phyloP scores from a whole-genome alignment of 306 rosid genomes.

The Sindora glabra region DNA sequence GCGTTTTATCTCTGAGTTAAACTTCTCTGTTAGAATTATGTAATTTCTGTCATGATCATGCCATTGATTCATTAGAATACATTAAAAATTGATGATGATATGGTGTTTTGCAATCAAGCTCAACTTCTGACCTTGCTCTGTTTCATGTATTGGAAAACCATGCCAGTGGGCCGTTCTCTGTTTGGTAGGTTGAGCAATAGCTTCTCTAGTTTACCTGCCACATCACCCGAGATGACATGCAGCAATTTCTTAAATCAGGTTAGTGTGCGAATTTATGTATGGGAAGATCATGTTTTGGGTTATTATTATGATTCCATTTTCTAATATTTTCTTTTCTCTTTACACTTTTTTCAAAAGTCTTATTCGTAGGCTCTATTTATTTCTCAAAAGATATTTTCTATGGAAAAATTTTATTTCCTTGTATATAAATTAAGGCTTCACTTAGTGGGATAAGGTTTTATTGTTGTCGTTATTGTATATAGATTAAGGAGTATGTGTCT shows the following conservation, averaged over 20 bases:
- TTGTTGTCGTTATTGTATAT: too few species aligned
- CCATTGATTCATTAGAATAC: too few species aligned
- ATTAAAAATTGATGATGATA: neutral
- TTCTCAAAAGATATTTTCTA: too few species aligned
- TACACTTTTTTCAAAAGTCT: neutral
- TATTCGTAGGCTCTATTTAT: neutral
- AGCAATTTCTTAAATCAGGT: constrained; percentile 59
- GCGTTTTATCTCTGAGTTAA: too few species aligned
- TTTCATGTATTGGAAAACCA: constrained; percentile 22
- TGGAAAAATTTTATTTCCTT: too few species aligned
- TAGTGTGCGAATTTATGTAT: neutral
- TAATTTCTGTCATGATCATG: neutral
- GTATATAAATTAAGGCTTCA: too few species aligned
- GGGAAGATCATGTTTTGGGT: neutral
- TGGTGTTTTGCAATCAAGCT: neutral
- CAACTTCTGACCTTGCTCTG: neutral
- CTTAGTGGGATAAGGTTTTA: too few species aligned
- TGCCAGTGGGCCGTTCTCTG: constrained; percentile 59
- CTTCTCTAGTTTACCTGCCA: constrained; percentile 29
- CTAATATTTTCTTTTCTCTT: neutral
- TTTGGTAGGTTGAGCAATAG: constrained; percentile 44
- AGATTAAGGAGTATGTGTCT: too few species aligned
- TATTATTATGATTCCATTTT: neutral
- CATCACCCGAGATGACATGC: constrained; percentile 41
- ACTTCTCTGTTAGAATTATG: neutral